phyloP scores from a whole-genome alignment of 2,329 filamentous ascomycete genomes.

The Fusarium dimerum region DNA sequence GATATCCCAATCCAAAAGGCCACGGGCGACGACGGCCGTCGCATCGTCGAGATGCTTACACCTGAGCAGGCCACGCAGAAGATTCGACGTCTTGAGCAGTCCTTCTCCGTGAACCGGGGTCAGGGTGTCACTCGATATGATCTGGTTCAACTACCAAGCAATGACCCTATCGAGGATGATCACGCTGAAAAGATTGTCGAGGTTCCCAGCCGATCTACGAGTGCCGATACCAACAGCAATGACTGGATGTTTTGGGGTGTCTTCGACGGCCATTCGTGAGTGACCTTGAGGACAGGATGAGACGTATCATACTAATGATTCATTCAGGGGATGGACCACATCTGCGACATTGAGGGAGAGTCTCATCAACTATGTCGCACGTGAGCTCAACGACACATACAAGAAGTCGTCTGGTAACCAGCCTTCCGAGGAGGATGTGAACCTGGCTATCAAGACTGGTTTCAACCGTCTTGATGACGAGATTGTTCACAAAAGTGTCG shows the following conservation, averaged over 20 bases:
- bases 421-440: constrained; percentile 79
- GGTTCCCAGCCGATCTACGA: constrained; percentile 62
- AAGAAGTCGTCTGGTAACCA: constrained; percentile 64
- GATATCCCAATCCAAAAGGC: constrained; percentile 87
- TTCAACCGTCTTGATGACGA: constrained; percentile 90
- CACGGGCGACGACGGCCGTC: constrained; percentile 79
- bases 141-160: constrained; percentile 90
- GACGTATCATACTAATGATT: constrained; percentile 7
- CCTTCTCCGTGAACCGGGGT: constrained; percentile 85
- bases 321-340: constrained; percentile 86
- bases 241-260: constrained; percentile 99
- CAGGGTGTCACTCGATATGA: constrained; percentile 94
- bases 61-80: constrained; percentile 92
- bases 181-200: constrained; percentile 98
- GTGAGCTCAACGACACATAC: constrained; percentile 91
- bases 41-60: constrained; percentile 93
- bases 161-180: constrained; percentile 97
- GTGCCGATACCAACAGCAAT: constrained; percentile 53
- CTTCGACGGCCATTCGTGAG: constrained; percentile 93
- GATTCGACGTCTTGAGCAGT: constrained; percentile 86
- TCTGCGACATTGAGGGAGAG: constrained; percentile 93
- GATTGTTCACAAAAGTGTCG: constrained; percentile 89
- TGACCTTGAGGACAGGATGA: constrained; percentile 20
- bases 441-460: constrained; percentile 87
- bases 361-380: constrained; percentile 87